phyloP scores from a whole-genome alignment of 2,329 filamentous ascomycete genomes.

The Talaromyces piceae region DNA sequence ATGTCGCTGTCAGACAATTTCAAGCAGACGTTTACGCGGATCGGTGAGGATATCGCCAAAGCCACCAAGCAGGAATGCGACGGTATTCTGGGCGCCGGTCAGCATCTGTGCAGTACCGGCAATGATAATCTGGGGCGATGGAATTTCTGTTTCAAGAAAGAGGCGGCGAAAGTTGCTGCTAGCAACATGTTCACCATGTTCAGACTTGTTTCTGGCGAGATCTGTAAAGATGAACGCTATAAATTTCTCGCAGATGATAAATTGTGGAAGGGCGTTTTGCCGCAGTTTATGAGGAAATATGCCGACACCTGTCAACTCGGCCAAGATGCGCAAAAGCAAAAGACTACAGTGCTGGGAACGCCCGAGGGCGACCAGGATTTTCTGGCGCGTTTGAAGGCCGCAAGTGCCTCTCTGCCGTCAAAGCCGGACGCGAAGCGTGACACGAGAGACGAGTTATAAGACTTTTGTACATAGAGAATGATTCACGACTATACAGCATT shows the following conservation, averaged over 20 bases:
- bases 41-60: constrained; percentile 6
- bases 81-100: not conserved
- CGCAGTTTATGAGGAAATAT: constrained; percentile 10
- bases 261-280: constrained; percentile 8
- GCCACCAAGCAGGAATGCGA: constrained; percentile 8
- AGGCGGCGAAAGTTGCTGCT: constrained; percentile 5
- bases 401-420: not conserved
- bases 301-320: constrained; percentile 7
- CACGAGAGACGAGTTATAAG: not conserved
- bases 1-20: constrained; percentile 11
- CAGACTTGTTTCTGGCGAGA: constrained; percentile 9
- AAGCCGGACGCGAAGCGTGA: not conserved
- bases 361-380: not conserved
- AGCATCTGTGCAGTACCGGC: constrained; percentile 8
- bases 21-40: constrained; percentile 10
- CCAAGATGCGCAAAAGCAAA: not conserved
- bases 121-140: constrained; percentile 8
- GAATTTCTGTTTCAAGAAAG: constrained; percentile 12
- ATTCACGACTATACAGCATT: no score
- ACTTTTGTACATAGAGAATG: not conserved
- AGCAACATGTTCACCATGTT: constrained; percentile 11
- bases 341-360: not conserved
- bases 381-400: not conserved
- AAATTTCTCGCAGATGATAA: constrained; percentile 6
- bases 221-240: constrained; percentile 8